These are phyloP conservation scores for Chaetomium globosum DNA, from an alignment of 2,329 filamentous ascomycete genomes.

Conservation along the genomic window DNA sequence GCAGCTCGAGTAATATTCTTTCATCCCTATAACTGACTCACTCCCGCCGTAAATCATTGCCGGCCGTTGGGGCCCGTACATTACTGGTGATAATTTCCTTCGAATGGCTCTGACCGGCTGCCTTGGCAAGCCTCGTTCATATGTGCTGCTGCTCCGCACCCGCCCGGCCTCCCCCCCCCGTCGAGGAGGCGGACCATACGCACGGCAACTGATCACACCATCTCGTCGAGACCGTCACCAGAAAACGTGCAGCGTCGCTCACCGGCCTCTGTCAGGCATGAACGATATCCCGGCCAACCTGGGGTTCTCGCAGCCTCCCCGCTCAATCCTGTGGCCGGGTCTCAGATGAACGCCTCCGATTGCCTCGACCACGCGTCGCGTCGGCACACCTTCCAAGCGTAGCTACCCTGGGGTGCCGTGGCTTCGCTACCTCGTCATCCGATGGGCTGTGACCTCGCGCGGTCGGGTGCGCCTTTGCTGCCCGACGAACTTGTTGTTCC, in stretches of 20 bases:
- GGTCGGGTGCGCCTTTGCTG: conserved; percentile 29
- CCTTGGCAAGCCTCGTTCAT: conserved; percentile 25
- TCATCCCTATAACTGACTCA: not conserved
- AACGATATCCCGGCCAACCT: conserved; percentile 13
- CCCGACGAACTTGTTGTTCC: conserved; percentile 26
- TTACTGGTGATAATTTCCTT: conserved; percentile 7
- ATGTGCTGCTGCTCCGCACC: conserved; percentile 22
- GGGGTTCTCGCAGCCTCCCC: conserved; percentile 15
- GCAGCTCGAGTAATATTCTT: conserved; percentile 13
- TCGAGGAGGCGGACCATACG: conserved; percentile 26
- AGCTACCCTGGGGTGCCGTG: conserved; percentile 9
- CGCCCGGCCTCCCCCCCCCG: conserved; percentile 11
- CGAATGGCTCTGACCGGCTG: conserved; percentile 11
- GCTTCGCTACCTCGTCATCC: conserved; percentile 20
- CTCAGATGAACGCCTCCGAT: conserved; percentile 9
- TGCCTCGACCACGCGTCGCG: conserved; percentile 11
- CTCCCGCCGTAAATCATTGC: not conserved
- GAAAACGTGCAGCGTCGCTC: conserved; percentile 17
- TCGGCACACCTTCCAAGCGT: conserved; percentile 15
- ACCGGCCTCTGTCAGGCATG: conserved; percentile 28
- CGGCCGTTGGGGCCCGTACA: conserved; percentile 6
- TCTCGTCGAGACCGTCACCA: conserved; percentile 23
- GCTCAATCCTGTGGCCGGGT: conserved; percentile 7
- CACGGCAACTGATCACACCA: conserved; percentile 29
- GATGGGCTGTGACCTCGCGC: conserved; percentile 19